Percentiles rank a stretch among this genome's conserved stretches.
Evolutionary conservation across 305 asterid genomes (phyloP).

Genomic region (Fraxinus nigra): DNA sequence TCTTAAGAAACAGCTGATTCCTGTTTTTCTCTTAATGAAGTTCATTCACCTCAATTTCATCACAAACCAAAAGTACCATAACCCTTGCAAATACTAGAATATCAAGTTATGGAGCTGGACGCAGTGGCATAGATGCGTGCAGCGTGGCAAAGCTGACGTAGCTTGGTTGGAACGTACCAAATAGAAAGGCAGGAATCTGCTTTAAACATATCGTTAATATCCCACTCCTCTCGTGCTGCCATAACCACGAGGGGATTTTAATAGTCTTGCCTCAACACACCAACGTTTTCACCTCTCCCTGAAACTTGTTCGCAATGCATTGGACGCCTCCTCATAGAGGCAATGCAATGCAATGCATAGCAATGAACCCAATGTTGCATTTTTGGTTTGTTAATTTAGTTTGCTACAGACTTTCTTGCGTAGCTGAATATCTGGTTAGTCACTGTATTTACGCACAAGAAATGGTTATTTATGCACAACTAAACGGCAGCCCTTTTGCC

Average conservation of each 20-base stretch:
- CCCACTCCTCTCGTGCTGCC: conserved; percentile 84
- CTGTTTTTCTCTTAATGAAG: neutral
- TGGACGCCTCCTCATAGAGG: conserved; percentile 82
- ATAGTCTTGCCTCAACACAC: conserved; percentile 91
- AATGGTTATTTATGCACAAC: neutral
- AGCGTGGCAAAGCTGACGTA: conserved; percentile 95
- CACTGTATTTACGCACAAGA: conserved; percentile 36
- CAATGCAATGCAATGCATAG: conserved; percentile 97
- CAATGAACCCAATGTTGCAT: conserved; percentile 97
- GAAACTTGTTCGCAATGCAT: conserved; percentile 63
- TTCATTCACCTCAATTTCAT: neutral
- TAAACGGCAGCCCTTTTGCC: neutral
- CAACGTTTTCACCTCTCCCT: conserved; percentile 97
- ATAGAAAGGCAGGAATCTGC: conserved; percentile 82
- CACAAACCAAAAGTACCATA: neutral
- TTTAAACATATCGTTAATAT: conserved; percentile 78
- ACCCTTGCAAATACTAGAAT: conserved; percentile 32
- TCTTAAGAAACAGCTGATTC: neutral
- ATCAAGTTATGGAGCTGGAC: conserved; percentile 45
- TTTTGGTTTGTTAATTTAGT: conserved; percentile 95
- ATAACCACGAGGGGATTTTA: conserved; percentile 82
- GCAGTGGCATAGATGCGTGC: conserved; percentile 64
- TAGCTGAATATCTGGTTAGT: conserved; percentile 86
- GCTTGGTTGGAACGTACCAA: conserved; percentile 97
- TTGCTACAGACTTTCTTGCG: conserved; percentile 88